phyloP scores from a whole-genome alignment of 768 basidiomycete species.

The Boletus rubescentipes region DNA sequence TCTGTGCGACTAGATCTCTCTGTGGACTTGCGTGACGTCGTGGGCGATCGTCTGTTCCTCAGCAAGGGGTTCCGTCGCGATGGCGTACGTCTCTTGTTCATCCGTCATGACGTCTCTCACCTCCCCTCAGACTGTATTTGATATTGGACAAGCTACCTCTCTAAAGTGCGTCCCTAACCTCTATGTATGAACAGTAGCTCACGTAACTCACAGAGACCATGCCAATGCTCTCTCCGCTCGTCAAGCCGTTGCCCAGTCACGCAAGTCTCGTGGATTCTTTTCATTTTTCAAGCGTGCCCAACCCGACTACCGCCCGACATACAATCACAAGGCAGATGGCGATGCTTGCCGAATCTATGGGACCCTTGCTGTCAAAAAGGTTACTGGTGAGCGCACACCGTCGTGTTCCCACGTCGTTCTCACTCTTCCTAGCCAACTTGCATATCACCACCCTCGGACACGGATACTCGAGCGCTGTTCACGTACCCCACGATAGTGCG shows the following conservation, averaged over 20 bases:
- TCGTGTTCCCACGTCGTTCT: background rate
- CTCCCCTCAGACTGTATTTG: conserved; percentile 63
- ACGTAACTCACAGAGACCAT: conserved; percentile 48
- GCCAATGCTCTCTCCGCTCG: conserved; percentile 62
- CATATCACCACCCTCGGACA: conserved; percentile 95
- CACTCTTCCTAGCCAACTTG: conserved; percentile 61
- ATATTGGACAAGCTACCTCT: conserved; percentile 74
- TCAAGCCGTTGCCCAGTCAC: conserved; percentile 70
- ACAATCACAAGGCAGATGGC: conserved; percentile 64
- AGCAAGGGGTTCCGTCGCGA: conserved; percentile 80
- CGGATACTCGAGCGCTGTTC: conserved; percentile 84
- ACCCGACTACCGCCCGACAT: conserved; percentile 65
- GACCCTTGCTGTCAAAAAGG: conserved; percentile 79
- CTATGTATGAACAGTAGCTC: background rate
- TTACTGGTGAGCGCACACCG: conserved; percentile 58
- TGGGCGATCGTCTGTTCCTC: conserved; percentile 90
- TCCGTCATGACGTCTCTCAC: background rate
- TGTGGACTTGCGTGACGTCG: conserved; percentile 87
- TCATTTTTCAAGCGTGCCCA: conserved; percentile 47
- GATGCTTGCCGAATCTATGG: conserved; percentile 88
- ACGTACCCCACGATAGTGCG: conserved; percentile 85
- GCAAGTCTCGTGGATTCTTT: conserved; percentile 73
- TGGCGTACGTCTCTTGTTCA: conserved; percentile 51
- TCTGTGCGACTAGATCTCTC: conserved; percentile 56
- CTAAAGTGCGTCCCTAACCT: conserved; percentile 47